phyloP scores from a whole-genome alignment of 495 filamentous ascomycete species.

The Tetracladium marchalianum region DNA sequence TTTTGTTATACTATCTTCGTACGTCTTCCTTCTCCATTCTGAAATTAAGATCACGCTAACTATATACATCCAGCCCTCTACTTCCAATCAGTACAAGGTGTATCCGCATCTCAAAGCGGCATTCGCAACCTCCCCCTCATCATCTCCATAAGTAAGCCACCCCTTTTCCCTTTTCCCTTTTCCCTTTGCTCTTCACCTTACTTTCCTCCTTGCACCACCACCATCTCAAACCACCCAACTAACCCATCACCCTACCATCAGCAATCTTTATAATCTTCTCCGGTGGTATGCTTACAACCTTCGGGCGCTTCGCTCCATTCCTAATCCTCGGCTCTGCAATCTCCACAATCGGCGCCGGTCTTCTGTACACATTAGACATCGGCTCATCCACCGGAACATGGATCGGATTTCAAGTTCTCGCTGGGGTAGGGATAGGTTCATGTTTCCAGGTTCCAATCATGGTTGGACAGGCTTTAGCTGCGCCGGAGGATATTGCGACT shows the following conservation, averaged over 20 bases:
- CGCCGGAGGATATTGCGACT: conserved; percentile 1
- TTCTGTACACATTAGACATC: conserved; percentile 1
- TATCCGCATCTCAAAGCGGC: conserved; percentile 2
- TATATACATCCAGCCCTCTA: conserved; percentile 41
- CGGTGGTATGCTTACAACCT: conserved; percentile 21
- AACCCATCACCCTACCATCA: conserved; percentile 17
- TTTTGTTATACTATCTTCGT: conserved; percentile 54
- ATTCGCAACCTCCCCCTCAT: conserved; percentile 44
- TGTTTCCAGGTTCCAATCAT: background rate
- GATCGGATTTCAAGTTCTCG: conserved; percentile 26
- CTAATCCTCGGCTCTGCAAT: conserved; percentile 19
- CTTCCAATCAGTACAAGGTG: conserved; percentile 69
- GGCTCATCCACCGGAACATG: conserved; percentile 2
- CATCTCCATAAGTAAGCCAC: conserved; percentile 23
- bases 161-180: too few species aligned
- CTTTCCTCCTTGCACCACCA: too few species aligned
- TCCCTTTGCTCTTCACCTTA: too few species aligned
- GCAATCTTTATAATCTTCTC: conserved; percentile 31
- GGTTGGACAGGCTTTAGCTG: background rate
- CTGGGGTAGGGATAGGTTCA: background rate
- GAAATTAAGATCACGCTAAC: too few species aligned
- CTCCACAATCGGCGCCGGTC: conserved; percentile 37
- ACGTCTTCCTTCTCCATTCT: too few species aligned
- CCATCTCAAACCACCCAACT: too few species aligned
- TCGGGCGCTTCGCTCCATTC: conserved; percentile 22